These are phyloP conservation scores for Zhuliangozyma blackwelliae DNA, from an alignment of 1,139 yeast genomes.

Conservation along the genomic window DNA sequence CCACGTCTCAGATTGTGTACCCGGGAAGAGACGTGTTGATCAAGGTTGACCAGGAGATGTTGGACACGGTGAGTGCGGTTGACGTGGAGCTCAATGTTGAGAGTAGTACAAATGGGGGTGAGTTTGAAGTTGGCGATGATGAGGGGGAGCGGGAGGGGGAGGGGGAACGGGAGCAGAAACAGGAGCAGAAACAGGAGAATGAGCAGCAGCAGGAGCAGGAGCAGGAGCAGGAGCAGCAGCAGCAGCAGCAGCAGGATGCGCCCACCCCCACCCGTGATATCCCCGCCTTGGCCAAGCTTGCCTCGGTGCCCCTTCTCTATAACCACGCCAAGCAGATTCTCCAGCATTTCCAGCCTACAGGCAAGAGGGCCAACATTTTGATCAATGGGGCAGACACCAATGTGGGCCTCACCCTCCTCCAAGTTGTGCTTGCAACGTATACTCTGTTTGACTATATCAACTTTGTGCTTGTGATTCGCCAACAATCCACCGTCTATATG, in stretches of 20 bases:
- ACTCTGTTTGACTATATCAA: constrained; percentile 21
- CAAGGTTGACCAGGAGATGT: constrained; percentile 22
- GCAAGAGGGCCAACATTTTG: constrained; percentile 24
- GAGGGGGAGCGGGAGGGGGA: constrained; percentile 3
- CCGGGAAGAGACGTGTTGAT: constrained; percentile 32
- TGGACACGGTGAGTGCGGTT: constrained; percentile 17
- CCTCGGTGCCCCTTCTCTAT: constrained; percentile 33
- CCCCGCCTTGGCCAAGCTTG: constrained; percentile 33
- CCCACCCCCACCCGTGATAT: constrained; percentile 9
- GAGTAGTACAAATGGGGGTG: neutral
- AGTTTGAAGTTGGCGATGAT: constrained; percentile 14
- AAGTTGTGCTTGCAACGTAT: constrained; percentile 22
- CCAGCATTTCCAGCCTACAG: constrained; percentile 17
- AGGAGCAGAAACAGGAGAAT: too few species aligned
- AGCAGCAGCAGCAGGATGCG: neutral
- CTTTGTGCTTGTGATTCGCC: constrained; percentile 31
- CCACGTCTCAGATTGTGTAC: constrained; percentile 30
- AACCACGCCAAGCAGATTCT: constrained; percentile 39
- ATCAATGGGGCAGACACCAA: constrained; percentile 46
- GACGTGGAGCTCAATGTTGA: constrained; percentile 14
- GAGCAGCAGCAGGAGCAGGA: constrained; percentile 2
- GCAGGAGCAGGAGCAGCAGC: constrained; percentile 3
- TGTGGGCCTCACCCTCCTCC: constrained; percentile 35
- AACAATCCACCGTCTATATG: constrained; percentile 19
- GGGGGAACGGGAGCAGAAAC: constrained; percentile 4